phyloP scores from a whole-genome alignment of 768 basidiomycete species.

The Daedalea quercina region DNA sequence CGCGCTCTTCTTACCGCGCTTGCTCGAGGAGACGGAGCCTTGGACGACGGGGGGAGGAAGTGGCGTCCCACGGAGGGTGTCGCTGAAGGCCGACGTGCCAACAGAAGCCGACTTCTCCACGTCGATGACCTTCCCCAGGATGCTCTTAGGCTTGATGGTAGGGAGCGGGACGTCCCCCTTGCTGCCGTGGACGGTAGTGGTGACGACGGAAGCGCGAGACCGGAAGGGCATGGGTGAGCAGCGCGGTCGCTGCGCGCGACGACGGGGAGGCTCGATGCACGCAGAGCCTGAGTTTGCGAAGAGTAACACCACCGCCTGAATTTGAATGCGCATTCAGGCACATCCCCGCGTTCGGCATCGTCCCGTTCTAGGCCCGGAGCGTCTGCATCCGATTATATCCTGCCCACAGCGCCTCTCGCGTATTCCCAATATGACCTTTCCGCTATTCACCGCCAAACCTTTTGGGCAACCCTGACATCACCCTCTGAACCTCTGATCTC shows the following conservation, averaged over 20 bases:
- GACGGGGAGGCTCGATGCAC: background rate
- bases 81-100: background rate
- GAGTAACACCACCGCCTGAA: background rate
- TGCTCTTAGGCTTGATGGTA: background rate
- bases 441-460: too few relatives aligned
- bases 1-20: slow-evolving; percentile 14
- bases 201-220: slow-evolving; percentile 14
- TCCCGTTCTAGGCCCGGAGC: background rate
- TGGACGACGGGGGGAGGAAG: slow-evolving; percentile 13
- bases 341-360: background rate
- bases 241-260: slow-evolving; percentile 5
- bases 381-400: too few relatives aligned
- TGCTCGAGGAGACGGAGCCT: slow-evolving; percentile 7
- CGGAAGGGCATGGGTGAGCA: slow-evolving; percentile 13
- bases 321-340: background rate
- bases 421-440: too few relatives aligned
- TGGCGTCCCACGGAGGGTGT: background rate
- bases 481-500: too few relatives aligned
- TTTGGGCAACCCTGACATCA: too few relatives aligned
- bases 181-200: slow-evolving; percentile 2
- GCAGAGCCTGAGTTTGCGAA: background rate
- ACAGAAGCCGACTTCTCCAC: background rate
- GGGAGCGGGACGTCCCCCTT: background rate
- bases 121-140: background rate
- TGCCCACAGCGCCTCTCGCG: too few relatives aligned